Base-by-base conservation (phyloP, 208 protist species). In the Eutreptiella sp. region DNA sequence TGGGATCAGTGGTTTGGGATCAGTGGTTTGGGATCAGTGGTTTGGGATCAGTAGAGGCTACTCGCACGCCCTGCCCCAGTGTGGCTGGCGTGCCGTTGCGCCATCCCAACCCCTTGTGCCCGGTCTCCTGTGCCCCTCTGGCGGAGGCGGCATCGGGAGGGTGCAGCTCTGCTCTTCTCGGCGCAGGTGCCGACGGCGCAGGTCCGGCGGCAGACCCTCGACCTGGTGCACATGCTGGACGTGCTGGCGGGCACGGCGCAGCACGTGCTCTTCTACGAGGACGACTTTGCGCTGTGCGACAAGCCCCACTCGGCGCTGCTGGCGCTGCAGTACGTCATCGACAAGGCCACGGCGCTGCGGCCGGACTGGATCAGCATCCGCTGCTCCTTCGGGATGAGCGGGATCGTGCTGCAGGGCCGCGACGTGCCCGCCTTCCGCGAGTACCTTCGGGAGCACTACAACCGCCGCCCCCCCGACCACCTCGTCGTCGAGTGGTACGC, bases 391-490 rank as follows among this genome's bases (percentile, higher is more conserved):
- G 66, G 66, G 21, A 21, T 71, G 4, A 61, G 39, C 11, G 66
- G 66, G 0, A 71, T 71, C 23, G 16, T 71, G 32, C 14, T 72
- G n/a, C 41, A 71, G 4, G 70, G 70, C n/a, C 31, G 50, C 48
- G 63, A 71, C 33, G 3, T 71, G 9, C 7, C 2, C 1, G 36
- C 16, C 9, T 71, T 71, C 46, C 19, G 41, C 5, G 11, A 34
- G 7, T 71, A 71, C 57, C 55, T 71, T 21, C 2, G 4, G 21
- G 3, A 38, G 5, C 64, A 71, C 38, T 9, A 57, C 16, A 5
- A 11, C 23, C 61, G 63, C n/a, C 38, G 66, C 16, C 66, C 66
- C 1, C 66, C 66, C 21, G 66, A 71, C 48, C 66, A 71, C 29
- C n/a, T 71, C 2, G 50, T 71, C 3, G 29, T 64, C 3, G 66